Evolutionary conservation across 441 rosid genomes (phyloP).

Genomic region (Euphorbia celastroides): DNA sequence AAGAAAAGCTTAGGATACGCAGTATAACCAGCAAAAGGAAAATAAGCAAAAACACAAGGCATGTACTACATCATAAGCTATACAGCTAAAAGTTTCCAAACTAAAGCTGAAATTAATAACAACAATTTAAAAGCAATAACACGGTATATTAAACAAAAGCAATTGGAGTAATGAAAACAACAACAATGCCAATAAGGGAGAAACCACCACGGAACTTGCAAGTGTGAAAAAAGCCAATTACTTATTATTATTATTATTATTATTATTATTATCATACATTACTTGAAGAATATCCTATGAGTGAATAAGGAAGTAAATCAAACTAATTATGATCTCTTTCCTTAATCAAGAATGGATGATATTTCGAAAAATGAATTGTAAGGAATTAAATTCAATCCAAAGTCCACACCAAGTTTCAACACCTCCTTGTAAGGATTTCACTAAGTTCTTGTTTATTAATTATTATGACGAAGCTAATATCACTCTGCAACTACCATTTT

Average conservation of each 20-base stretch:
- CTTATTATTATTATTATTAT: too few species aligned
- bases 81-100: neutral
- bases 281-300: neutral
- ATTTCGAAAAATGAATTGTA: neutral
- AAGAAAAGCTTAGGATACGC: neutral
- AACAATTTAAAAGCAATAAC: neutral
- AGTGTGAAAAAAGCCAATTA: neutral
- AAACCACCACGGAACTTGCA: neutral
- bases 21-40: neutral
- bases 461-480: neutral
- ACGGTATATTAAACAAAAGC: neutral
- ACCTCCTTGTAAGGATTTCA: neutral
- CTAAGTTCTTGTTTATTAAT: neutral
- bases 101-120: neutral
- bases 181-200: neutral
- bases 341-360: neutral
- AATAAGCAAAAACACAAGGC: constrained; percentile 1
- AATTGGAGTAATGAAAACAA: neutral
- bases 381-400: neutral
- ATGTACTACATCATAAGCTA: neutral
- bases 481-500: neutral
- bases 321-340: constrained; percentile 2
- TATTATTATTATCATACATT: neutral
- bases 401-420: neutral
- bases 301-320: neutral